Evolutionary conservation across 2,329 filamentous ascomycete genomes (phyloP).

Genomic region (Lecanicillium sp.): DNA sequence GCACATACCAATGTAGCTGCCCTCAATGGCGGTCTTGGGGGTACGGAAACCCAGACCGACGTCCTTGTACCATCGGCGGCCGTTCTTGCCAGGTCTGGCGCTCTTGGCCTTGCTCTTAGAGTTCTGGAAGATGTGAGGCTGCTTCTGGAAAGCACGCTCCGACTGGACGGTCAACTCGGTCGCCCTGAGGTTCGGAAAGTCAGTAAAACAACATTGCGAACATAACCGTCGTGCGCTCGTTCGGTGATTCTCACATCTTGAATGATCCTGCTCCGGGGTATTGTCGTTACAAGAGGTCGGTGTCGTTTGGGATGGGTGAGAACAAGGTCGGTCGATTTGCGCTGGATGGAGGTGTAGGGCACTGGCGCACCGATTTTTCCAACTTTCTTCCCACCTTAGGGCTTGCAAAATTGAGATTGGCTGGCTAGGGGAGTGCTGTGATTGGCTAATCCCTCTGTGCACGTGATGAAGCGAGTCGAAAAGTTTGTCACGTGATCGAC

Average conservation of each 20-base stretch:
- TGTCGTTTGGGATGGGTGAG: conserved; percentile 33
- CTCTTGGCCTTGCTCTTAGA: conserved; percentile 85
- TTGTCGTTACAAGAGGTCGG: conserved; percentile 33
- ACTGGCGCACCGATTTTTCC: conserved; percentile 29
- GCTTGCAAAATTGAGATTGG: conserved; percentile 36
- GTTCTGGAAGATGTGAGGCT: conserved; percentile 99
- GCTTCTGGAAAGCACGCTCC: conserved; percentile 99
- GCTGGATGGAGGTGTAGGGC: conserved; percentile 33
- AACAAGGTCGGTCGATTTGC: conserved; percentile 31
- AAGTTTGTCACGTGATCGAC: conserved; percentile 11
- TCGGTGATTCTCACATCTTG: conserved; percentile 35
- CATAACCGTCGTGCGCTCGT: conserved; percentile 4
- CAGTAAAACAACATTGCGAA: conserved; percentile 10
- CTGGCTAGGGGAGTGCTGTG: conserved; percentile 23
- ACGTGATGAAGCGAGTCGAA: conserved; percentile 25
- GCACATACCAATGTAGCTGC: conserved; percentile 94
- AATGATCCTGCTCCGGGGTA: conserved; percentile 35
- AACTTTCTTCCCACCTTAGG: conserved; percentile 30
- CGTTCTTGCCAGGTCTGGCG: conserved; percentile 81
- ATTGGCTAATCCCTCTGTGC: conserved; percentile 16
- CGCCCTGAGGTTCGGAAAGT: conserved; percentile 56
- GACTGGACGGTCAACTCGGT: conserved; percentile 99
- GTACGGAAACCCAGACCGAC: conserved; percentile 99
- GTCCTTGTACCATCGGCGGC: conserved; percentile 97
- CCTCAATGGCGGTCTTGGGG: conserved; percentile 97